Base-by-base conservation (phyloP, 2,329 filamentous ascomycete species). In the Metarhizium anisopliae region DNA sequence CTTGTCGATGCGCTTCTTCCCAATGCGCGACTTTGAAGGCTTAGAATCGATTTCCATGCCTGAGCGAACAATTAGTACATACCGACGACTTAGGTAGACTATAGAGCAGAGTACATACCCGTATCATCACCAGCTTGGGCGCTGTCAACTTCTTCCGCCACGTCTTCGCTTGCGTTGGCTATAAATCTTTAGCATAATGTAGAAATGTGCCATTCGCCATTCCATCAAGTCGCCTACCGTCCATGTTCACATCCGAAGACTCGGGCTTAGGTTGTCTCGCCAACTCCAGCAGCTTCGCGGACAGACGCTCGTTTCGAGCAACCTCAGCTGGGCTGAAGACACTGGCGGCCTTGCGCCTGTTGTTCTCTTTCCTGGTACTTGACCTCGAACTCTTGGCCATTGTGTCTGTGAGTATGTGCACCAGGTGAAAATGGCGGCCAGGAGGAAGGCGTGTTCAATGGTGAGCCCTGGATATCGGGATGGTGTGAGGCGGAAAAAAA, bases 341-440 rank as follows among this genome's bases (percentile, higher is more conserved):
- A 61, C 83, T 84, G 61, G 82, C 78, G 71, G 92, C 92, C 61
- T 96, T 80, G 64, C 83, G 86, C 63, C 82, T 80, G 75, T 91
- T 90, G 77, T 96, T 96, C 66, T 80, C 79, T 77, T 96, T 96
- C 65, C 79, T 84, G 62, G 82, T 78, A 69, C 87, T 95, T 61
- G 92, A 83, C 70, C 93, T 82, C 59, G 88, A 78, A 68, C 89
- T 88, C 71, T 95, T 96, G 29, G 92, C 93, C 93, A 96, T 97
- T 64, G 55, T 80, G 53, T 55, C 29, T 54, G 35, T 16, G 10
- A 50, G 13, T 49, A 16, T 10, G 8, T 29, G 25, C 30, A 47
- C 11, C 11, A 43, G 40, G 35, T 36, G 40, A 6, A 16, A n/a
- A 14, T 10, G 16, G 6, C 40, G 40, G 16, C 6, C 3, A 16